These are phyloP conservation scores for Silene latifolia DNA, from an alignment of 148 eudicot species.

Conservation along the genomic window DNA sequence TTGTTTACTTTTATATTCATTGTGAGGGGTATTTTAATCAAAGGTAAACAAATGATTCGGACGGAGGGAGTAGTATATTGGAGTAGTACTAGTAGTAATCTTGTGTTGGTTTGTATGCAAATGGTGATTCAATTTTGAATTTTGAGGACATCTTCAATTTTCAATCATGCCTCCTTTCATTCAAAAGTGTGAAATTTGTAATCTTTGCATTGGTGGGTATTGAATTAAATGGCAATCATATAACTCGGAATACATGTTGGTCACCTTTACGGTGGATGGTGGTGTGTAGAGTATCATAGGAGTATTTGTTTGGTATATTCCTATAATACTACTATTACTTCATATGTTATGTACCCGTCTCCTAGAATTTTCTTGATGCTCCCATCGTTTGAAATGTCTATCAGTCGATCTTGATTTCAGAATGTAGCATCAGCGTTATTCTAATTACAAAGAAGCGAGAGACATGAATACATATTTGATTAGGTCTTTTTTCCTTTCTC, in stretches of 20 bases:
- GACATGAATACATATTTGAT: background rate
- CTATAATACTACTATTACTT: too few species aligned
- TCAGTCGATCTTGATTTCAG: background rate
- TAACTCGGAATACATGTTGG: too few species aligned
- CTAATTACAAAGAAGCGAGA: background rate
- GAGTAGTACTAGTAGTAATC: too few species aligned
- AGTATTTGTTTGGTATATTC: too few species aligned
- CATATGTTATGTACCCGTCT: background rate
- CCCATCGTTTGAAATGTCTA: background rate
- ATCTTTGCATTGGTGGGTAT: background rate
- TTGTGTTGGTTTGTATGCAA: too few species aligned
- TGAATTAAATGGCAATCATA: background rate
- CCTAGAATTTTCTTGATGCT: background rate
- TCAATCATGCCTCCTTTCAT: too few species aligned
- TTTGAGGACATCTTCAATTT: background rate
- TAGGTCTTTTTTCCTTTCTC: background rate
- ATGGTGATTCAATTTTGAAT: background rate
- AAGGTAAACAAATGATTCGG: too few species aligned
- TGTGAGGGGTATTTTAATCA: too few species aligned
- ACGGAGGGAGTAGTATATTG: too few species aligned
- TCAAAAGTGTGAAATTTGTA: background rate
- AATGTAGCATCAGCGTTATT: background rate
- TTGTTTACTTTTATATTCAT: too few species aligned
- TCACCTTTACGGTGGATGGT: background rate
- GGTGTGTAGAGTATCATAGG: background rate